Percentiles rank a stretch among this genome's conserved stretches.
Conservation (phyloP, 2,329 filamentous ascomycete species). For the Neofusicoccum parvum region DNA sequence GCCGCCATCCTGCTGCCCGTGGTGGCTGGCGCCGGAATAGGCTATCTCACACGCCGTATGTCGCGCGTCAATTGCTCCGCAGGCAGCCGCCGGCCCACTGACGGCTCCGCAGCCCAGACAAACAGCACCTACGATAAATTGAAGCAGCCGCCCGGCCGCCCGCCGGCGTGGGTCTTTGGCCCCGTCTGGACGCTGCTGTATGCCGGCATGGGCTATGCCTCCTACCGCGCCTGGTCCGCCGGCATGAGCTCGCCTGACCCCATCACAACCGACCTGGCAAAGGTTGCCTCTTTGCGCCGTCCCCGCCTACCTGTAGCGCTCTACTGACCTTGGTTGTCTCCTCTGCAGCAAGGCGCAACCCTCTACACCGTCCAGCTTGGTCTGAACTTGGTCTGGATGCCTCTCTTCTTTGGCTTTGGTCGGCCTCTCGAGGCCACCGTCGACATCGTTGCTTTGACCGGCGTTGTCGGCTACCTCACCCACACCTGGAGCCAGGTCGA, state of each 20-base stretch:
- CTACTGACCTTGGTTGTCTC: background rate
- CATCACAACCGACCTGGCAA: conserved; percentile 59
- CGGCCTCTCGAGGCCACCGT: conserved; percentile 72
- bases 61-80: conserved; percentile 22
- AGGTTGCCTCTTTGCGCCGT: conserved; percentile 37
- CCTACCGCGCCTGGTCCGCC: conserved; percentile 71
- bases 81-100: conserved; percentile 8
- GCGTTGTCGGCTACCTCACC: conserved; percentile 71
- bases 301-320: background rate
- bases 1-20: conserved; percentile 76
- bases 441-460: conserved; percentile 74
- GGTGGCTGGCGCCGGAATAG: conserved; percentile 70
- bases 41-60: conserved; percentile 68
- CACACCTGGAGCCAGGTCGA: conserved; percentile 79
- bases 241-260: conserved; percentile 59
- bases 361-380: conserved; percentile 85
- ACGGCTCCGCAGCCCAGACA: conserved; percentile 52
- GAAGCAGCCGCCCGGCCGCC: conserved; percentile 64
- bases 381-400: conserved; percentile 88
- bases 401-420: conserved; percentile 82
- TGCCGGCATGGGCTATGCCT: conserved; percentile 81
- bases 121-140: conserved; percentile 65
- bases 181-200: conserved; percentile 63
- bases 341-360: conserved; percentile 62
- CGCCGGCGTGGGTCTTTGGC: conserved; percentile 60